Evolutionary conservation across 2,329 filamentous ascomycete genomes (phyloP).

Genomic region (Pyrenochaeta sp.): DNA sequence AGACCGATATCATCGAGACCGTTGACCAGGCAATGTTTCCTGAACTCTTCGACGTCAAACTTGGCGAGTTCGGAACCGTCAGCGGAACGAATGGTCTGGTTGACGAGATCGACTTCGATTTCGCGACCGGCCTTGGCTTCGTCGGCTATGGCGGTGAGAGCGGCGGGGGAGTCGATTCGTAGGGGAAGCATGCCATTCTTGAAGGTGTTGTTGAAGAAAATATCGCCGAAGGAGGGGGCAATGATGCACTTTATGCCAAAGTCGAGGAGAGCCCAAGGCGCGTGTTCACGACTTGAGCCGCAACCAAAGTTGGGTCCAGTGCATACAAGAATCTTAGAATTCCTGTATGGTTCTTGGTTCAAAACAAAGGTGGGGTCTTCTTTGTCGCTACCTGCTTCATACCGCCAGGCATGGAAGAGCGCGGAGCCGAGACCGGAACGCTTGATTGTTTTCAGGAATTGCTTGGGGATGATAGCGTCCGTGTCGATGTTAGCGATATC

Average conservation of each 20-base stretch:
- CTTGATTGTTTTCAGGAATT: slow-evolving; percentile 99
- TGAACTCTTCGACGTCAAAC: slow-evolving; percentile 92
- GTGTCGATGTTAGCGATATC: slow-evolving; percentile 94
- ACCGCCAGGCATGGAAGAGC: slow-evolving; percentile 86
- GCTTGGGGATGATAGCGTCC: slow-evolving; percentile 99
- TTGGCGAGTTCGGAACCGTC: slow-evolving; percentile 75
- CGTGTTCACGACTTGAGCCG: slow-evolving; percentile 91
- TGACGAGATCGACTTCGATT: slow-evolving; percentile 87
- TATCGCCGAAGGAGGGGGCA: slow-evolving; percentile 86
- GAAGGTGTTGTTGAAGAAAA: slow-evolving; percentile 99
- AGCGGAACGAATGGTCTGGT: slow-evolving; percentile 81
- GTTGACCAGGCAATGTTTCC: slow-evolving; percentile 92
- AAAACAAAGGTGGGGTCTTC: slow-evolving; percentile 86
- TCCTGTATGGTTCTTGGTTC: slow-evolving; percentile 86
- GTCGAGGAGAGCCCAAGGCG: slow-evolving; percentile 94
- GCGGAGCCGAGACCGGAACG: slow-evolving; percentile 89
- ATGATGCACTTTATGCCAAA: slow-evolving; percentile 96
- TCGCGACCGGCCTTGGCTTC: slow-evolving; percentile 83
- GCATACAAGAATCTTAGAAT: slow-evolving; percentile 87
- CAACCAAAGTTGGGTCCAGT: slow-evolving; percentile 96
- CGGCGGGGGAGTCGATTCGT: slow-evolving; percentile 71
- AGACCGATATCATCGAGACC: slow-evolving; percentile 95
- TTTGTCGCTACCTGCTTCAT: slow-evolving; percentile 67
- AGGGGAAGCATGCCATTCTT: slow-evolving; percentile 99
- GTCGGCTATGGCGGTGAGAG: slow-evolving; percentile 74